These are phyloP conservation scores for Prinsepia uniflora DNA, from an alignment of 306 rosid genomes.

Conservation along the genomic window DNA sequence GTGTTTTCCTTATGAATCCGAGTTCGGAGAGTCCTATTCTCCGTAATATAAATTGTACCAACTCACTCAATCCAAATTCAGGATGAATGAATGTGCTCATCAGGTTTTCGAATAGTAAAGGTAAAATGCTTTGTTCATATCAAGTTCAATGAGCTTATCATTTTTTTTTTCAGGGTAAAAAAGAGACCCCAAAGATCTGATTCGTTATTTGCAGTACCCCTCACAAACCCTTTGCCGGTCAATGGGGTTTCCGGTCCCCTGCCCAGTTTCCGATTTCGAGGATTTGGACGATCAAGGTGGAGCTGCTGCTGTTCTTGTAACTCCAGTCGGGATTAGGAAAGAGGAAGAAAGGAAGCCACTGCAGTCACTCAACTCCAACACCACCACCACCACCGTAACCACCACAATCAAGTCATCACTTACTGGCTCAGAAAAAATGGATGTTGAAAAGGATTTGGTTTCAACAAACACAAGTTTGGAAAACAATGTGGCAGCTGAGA, in stretches of 20 bases:
- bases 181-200: constrained; percentile 17
- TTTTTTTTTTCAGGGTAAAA: constrained; percentile 22
- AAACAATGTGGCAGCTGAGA: constrained; percentile 25
- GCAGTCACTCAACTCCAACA: constrained; percentile 32
- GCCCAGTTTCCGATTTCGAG: constrained; percentile 28
- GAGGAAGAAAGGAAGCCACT: constrained; percentile 30
- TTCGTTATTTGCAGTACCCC: constrained; percentile 15
- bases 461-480: constrained; percentile 42
- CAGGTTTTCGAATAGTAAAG: too few relatives aligned
- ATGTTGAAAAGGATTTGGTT: constrained; percentile 34
- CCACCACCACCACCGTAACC: not conserved
- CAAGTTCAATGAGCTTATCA: not conserved
- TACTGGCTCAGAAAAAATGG: constrained; percentile 32
- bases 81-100: too few relatives aligned
- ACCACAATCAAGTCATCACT: constrained; percentile 9
- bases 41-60: too few relatives aligned
- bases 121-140: not conserved
- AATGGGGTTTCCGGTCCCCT: constrained; percentile 35
- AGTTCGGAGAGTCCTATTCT: not conserved
- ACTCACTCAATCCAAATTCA: too few relatives aligned
- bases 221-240: constrained; percentile 8
- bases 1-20: not conserved
- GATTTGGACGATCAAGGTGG: constrained; percentile 36
- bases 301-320: constrained; percentile 26
- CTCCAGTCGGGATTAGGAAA: constrained; percentile 25